These are phyloP conservation scores for Hypomyces perniciosus DNA, from an alignment of 2,329 filamentous ascomycete genomes.

Conservation along the genomic window DNA sequence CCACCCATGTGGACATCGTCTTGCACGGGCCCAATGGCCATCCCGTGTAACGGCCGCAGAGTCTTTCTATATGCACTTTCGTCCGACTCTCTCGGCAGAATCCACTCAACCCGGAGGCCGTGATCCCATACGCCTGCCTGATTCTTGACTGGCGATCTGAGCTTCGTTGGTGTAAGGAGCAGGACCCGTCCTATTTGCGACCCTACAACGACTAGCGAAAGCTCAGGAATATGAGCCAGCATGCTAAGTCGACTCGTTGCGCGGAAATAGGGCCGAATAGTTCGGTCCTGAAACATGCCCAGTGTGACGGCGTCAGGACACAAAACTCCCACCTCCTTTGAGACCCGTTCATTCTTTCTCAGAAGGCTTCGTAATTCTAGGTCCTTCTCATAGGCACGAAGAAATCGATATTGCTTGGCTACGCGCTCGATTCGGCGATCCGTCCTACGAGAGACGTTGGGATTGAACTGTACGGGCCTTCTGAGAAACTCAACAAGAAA, in stretches of 20 bases:
- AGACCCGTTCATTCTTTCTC: conserved; percentile 15
- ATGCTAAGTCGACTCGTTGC: conserved; percentile 47
- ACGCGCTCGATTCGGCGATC: conserved; percentile 1
- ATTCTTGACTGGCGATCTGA: conserved; percentile 19
- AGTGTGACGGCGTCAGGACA: conserved; percentile 26
- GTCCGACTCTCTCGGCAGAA: conserved; percentile 42
- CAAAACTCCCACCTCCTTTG: conserved; percentile 24
- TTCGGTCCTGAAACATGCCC: conserved; percentile 18
- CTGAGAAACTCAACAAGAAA: conserved; percentile 19
- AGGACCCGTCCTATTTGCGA: conserved; percentile 61
- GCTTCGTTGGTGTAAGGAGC: conserved; percentile 51
- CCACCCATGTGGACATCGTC: conserved; percentile 22
- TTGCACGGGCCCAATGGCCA: conserved; percentile 62
- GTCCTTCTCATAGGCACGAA: conserved; percentile 45
- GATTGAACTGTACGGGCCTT: conserved; percentile 15
- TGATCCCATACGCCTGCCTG: conserved; percentile 26
- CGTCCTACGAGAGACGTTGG: not conserved
- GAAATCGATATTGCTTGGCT: conserved; percentile 27
- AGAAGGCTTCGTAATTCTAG: conserved; percentile 40
- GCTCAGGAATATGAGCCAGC: conserved; percentile 58
- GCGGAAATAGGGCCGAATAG: conserved; percentile 23
- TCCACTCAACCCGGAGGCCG: conserved; percentile 48
- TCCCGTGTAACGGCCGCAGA: conserved; percentile 53
- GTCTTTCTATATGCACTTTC: conserved; percentile 41
- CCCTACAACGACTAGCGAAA: conserved; percentile 63